These are phyloP conservation scores for Podospora fimiseda DNA, from an alignment of 495 filamentous ascomycete species.

Conservation along the genomic window DNA sequence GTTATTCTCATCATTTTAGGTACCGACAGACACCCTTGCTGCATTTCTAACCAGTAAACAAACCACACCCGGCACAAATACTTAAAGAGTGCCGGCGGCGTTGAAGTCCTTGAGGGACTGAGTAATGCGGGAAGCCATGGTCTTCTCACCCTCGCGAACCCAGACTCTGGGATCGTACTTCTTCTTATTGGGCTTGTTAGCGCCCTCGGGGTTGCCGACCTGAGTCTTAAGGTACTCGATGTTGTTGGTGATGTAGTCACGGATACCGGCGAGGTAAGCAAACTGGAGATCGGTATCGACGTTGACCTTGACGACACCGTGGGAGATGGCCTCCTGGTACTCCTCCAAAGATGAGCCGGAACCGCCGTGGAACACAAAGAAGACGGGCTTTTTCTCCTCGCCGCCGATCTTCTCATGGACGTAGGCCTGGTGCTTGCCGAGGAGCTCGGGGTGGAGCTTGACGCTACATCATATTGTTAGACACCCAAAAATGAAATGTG, in stretches of 20 bases:
- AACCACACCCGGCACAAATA: no score
- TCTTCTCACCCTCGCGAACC: constrained; percentile 58
- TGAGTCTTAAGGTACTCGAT: constrained; percentile 83
- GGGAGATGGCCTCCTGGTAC: constrained; percentile 76
- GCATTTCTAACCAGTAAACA: neutral
- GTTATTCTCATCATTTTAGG: no score
- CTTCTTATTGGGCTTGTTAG: constrained; percentile 99
- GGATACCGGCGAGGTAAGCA: constrained; percentile 59
- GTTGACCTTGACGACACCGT: constrained; percentile 92
- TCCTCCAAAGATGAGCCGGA: constrained; percentile 85
- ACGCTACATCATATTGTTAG: no score
- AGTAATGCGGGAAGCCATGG: constrained; percentile 75
- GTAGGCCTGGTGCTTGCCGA: constrained; percentile 88
- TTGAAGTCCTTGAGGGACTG: constrained; percentile 89
- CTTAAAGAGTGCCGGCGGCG: constrained; percentile 76
- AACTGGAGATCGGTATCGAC: constrained; percentile 81
- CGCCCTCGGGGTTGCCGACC: constrained; percentile 92
- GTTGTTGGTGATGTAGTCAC: constrained; percentile 85
- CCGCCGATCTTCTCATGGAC: constrained; percentile 64
- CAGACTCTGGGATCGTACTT: constrained; percentile 62
- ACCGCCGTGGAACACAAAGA: constrained; percentile 99
- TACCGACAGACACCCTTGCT: neutral
- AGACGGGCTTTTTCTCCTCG: constrained; percentile 78
- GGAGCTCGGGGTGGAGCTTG: constrained; percentile 69
- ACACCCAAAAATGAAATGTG: no score